Evolutionary conservation across 768 basidiomycete genomes (phyloP).

Genomic region (Mycena filopes): DNA sequence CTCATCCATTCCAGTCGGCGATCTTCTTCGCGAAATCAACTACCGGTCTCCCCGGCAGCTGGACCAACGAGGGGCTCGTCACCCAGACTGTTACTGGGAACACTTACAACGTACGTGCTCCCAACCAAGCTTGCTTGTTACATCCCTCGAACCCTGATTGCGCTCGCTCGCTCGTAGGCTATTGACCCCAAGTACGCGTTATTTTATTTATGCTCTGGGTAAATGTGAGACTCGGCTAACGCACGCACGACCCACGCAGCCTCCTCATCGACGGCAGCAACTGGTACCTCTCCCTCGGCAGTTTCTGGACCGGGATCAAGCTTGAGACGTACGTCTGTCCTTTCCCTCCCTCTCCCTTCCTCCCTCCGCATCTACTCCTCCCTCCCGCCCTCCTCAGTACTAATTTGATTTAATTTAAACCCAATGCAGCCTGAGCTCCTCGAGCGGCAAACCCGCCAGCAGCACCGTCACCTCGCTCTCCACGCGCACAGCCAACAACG

Average conservation of each 20-base stretch:
- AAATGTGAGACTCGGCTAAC: no score
- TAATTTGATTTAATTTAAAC: not conserved
- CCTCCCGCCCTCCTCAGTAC: no score
- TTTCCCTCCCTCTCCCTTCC: not conserved
- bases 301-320: slow-evolving; percentile 69
- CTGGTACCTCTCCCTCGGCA: slow-evolving; percentile 64
- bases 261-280: slow-evolving; percentile 47
- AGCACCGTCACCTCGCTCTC: slow-evolving; percentile 54
- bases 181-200: slow-evolving; percentile 66
- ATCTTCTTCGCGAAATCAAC: slow-evolving; percentile 65
- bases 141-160: no score
- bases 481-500: slow-evolving; percentile 53
- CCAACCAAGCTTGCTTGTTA: no score
- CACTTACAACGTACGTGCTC: slow-evolving; percentile 51
- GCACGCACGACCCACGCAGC: not conserved
- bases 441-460: slow-evolving; percentile 54
- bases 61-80: slow-evolving; percentile 59
- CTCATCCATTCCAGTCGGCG: slow-evolving; percentile 47
- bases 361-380: no score
- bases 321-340: slow-evolving; percentile 39
- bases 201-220: not conserved
- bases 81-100: slow-evolving; percentile 52
- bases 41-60: slow-evolving; percentile 59
- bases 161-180: no score
- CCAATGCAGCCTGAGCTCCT: slow-evolving; percentile 48